Evolutionary conservation across 345 rosid species (phyloP), one percentile per base, ranked within the genome.

Genomic region (Pistacia vera): DNA sequence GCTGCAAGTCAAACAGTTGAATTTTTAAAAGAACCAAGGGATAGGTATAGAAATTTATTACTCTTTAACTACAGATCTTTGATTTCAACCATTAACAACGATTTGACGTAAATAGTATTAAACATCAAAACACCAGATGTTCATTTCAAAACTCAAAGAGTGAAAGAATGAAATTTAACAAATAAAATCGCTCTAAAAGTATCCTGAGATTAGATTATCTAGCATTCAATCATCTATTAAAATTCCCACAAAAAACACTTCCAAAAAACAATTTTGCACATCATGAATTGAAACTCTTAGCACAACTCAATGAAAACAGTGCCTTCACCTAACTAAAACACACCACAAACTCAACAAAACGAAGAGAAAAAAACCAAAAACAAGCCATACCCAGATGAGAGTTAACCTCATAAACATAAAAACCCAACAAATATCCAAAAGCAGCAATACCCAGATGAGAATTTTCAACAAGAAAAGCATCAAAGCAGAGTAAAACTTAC

Each of bases 331-430:
- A 0, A 64, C 52, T 38, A 38, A 64, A 64, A 18, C 17, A 5
- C 35, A 57, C 67, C 67, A 63, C 25, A 63, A 25, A 56, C 16
- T 49, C 0, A 55, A 60, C 35, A 12, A 44, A 67, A 8, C 7
- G 14, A 78, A 18, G 41, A 76, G 10, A 73, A 52, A 51, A 67
- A 46, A 28, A 66, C 25, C 75, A 76, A 25, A 63, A 72, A 44
- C 46, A 75, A 66, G 70, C 8, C 17, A 64, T 36, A 75, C 65
- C 76, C 70, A 63, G 72, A 68, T 52, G 54, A 73, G 68, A 35
- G 49, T 33, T 4, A 7, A 49, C 51, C 58, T 35, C 41, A 56
- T 20, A 48, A 44, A 9, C n/a, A 22, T 14, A 25, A 28, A 30
- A 36, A 73, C 52, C 68, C 18, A 33, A 30, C 68, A 61, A 72